Conservation (phyloP, 768 basidiomycete species). For the Multifurca ochricompacta region DNA sequence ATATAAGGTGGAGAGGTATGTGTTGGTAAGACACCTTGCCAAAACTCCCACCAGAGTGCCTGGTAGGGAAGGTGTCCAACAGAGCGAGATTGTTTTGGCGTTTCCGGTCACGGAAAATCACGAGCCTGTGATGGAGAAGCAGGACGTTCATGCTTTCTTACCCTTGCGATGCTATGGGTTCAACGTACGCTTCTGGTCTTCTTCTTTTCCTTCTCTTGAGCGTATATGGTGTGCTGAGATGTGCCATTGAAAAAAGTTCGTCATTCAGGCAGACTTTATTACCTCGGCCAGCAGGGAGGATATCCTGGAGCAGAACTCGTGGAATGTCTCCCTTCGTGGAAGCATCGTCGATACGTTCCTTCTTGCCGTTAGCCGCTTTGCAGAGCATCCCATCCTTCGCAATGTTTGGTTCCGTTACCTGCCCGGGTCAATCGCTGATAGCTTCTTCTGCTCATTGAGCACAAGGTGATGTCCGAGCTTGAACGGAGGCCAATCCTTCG, state of each 20-base stretch:
- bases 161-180: conserved; percentile 24
- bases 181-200: conserved; percentile 16
- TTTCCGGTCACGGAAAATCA: conserved; percentile 21
- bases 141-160: conserved; percentile 25
- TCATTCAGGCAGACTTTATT: conserved; percentile 28
- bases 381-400: conserved; percentile 14
- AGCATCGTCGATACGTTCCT: conserved; percentile 22
- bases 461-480: conserved; percentile 10
- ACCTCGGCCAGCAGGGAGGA: conserved; percentile 27
- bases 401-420: conserved; percentile 25
- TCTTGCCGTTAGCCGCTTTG: conserved; percentile 21
- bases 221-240: background rate
- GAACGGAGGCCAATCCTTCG: conserved; percentile 16
- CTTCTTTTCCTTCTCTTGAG: background rate
- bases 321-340: conserved; percentile 23
- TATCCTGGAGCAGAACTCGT: conserved; percentile 21
- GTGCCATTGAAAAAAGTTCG: conserved; percentile 21
- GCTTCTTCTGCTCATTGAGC: conserved; percentile 20
- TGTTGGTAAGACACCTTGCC: conserved; percentile 15
- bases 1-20: background rate
- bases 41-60: conserved; percentile 13
- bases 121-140: conserved; percentile 13
- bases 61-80: conserved; percentile 15
- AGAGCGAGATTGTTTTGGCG: conserved; percentile 23
- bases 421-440: conserved; percentile 16